phyloP scores from a whole-genome alignment of 2,329 filamentous ascomycete species.

The Cryphonectria naterciae region DNA sequence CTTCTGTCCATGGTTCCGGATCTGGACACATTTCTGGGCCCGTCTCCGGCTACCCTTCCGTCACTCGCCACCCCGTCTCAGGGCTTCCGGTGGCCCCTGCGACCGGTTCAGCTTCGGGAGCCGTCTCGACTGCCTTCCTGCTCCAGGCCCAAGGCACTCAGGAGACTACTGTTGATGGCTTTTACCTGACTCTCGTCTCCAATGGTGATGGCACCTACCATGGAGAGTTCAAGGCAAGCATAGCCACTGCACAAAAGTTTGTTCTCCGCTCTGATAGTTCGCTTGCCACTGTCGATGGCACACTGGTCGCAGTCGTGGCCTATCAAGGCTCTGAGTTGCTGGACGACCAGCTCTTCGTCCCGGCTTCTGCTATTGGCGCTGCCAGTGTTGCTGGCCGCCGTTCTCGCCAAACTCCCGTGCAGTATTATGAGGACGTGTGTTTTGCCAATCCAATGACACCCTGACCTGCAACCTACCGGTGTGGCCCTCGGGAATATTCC shows the following conservation, averaged over 20 bases:
- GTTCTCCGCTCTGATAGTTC: neutral
- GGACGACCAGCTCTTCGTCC: neutral
- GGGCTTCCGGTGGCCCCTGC: neutral
- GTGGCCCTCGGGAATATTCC: neutral
- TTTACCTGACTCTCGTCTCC: neutral
- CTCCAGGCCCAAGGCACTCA: neutral
- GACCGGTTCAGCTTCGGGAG: neutral
- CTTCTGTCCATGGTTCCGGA: neutral
- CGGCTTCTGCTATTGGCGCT: neutral
- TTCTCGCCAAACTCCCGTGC: neutral
- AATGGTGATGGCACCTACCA: constrained; percentile 2
- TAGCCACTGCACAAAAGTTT: neutral
- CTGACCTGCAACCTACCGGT: constrained; percentile 1
- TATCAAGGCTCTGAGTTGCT: neutral
- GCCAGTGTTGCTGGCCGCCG: neutral
- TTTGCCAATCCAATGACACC: neutral
- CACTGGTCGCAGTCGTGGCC: neutral
- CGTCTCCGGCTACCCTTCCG: neutral
- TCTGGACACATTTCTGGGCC: neutral
- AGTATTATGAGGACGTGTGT: neutral
- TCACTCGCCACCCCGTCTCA: neutral
- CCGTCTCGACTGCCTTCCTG: neutral
- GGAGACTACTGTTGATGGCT: neutral
- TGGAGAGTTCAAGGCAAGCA: neutral
- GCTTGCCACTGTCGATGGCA: neutral